These are phyloP conservation scores for Phytopythium cucurbitacearum DNA, from an alignment of 352 stramenopile species.

Conservation along the genomic window DNA sequence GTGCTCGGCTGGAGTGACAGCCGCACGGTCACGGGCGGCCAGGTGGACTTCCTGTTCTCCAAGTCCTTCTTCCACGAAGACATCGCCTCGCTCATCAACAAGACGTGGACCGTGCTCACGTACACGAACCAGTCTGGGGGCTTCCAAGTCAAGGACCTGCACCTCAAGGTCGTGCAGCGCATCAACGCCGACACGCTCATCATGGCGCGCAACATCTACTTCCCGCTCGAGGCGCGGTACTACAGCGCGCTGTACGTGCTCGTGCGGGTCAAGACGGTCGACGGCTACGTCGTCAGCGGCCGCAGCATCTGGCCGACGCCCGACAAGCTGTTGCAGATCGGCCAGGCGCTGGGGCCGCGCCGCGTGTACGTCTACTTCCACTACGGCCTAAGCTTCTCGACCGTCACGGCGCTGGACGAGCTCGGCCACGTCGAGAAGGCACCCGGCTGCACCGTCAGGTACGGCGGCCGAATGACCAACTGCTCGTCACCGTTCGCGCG, in stretches of 20 bases:
- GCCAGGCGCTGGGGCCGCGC: not conserved
- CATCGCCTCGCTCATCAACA: conserved; percentile 10
- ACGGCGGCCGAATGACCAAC: conserved; percentile 18
- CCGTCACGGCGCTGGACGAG: conserved; percentile 6
- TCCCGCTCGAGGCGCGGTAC: conserved; percentile 10
- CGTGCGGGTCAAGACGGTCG: conserved; percentile 3
- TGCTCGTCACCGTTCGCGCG: conserved; percentile 15
- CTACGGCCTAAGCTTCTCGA: conserved; percentile 15
- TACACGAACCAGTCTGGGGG: conserved; percentile 11
- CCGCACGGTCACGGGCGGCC: conserved; percentile 15
- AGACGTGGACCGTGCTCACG: conserved; percentile 29
- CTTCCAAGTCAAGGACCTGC: conserved; percentile 22
- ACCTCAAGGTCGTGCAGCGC: conserved; percentile 35
- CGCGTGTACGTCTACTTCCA: conserved; percentile 10
- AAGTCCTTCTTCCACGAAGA: conserved; percentile 30
- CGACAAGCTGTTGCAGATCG: conserved; percentile 4
- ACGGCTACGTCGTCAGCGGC: conserved; percentile 17
- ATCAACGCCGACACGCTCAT: conserved; percentile 18
- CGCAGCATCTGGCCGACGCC: conserved; percentile 10
- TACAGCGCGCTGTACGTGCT: conserved; percentile 19
- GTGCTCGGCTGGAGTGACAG: conserved; percentile 34
- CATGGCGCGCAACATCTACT: conserved; percentile 15
- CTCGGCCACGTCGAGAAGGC: not conserved
- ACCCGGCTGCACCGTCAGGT: conserved; percentile 13
- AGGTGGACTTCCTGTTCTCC: conserved; percentile 25